Evolutionary conservation across 345 rosid genomes (phyloP), one percentile per base, ranked within the genome.

Genomic region (Rhodamnia rubescens): DNA sequence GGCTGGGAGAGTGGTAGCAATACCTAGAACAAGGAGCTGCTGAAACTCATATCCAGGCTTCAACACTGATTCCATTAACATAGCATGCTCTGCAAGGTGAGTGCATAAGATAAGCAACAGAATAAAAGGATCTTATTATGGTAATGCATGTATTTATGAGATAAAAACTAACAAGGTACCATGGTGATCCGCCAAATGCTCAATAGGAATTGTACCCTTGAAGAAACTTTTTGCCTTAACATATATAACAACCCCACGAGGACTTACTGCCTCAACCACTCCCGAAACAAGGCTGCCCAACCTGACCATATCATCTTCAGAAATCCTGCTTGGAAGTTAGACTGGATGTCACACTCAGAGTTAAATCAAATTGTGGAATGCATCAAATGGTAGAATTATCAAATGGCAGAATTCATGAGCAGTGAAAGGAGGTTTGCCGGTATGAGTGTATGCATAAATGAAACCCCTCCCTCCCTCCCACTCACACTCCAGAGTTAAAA

Each of bases 171-270:
- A 69, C 13, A 59, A 26, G 42, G 26, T 93, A 97, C 99, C 99
- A 89, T 92, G 95, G 89, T 93, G 98, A 90, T 97, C 99, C 81
- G 98, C 94, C 91, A 97, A 89, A 90, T 97, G 99, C 88, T 95
- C 98, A 82, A 90, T 85, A 80, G 92, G 85, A 86, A 97, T 91
- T 87, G 91, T 92, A 85, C 99, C 99, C 93, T 89, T 96, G 84
- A 91, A 86, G 89, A 90, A 84, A 85, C 90, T 91, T 87, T 90
- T 95, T 56, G 91, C 91, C 58, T 91, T 92, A 85, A 95, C 92
- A 89, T 86, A 89, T 57, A 97, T 92, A 86, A 91, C 74, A 53
- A 96, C 91, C 53, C 90, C 92, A 90, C 87, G 89, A 53, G 95
- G 90, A 82, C 94, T 92, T 42, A 97, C 87, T 83, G 87, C 88